Conservation (phyloP, 208 protist species). For the Trypanosoma platydactyli region DNA sequence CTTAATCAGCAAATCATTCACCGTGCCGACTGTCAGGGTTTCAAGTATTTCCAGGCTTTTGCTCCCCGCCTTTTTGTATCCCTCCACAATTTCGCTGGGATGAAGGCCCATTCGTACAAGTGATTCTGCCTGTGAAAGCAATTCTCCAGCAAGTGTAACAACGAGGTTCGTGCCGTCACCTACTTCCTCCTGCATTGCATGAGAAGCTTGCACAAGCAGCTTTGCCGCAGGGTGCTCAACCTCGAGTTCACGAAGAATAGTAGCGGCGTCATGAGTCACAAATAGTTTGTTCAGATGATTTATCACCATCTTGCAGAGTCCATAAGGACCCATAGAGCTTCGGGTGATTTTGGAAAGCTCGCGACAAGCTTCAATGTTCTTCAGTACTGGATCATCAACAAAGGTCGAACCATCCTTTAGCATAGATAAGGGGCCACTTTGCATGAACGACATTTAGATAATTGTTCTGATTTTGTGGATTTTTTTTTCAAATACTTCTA, state of each 20-base stretch:
- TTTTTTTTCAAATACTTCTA: slow-evolving; percentile 11
- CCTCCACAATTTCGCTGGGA: slow-evolving; percentile 97
- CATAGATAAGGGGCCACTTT: slow-evolving; percentile 83
- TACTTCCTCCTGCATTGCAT: slow-evolving; percentile 98
- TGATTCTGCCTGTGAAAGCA: slow-evolving; percentile 97
- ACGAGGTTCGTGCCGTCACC: slow-evolving; percentile 99
- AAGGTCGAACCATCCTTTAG: slow-evolving; percentile 91
- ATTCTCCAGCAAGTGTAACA: slow-evolving; percentile 97
- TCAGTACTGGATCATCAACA: slow-evolving; percentile 96
- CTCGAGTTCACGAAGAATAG: slow-evolving; percentile 99
- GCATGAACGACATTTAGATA: slow-evolving; percentile 92
- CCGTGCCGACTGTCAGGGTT: slow-evolving; percentile 54
- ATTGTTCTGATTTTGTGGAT: slow-evolving; percentile 8
- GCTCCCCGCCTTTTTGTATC: slow-evolving; percentile 95
- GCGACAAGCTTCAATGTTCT: slow-evolving; percentile 98
- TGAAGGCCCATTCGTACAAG: slow-evolving; percentile 98
- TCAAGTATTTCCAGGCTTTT: slow-evolving; percentile 93
- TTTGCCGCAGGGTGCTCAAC: slow-evolving; percentile 99
- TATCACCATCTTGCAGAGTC: slow-evolving; percentile 99
- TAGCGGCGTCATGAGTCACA: slow-evolving; percentile 99
- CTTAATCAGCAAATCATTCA: slow-evolving; percentile 85
- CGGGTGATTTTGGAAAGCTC: slow-evolving; percentile 96
- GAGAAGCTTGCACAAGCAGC: slow-evolving; percentile 98
- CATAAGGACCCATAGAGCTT: slow-evolving; percentile 99
- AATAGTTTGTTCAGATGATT: slow-evolving; percentile 99